Percentiles rank a stretch among this genome's conserved stretches.
Conservation (phyloP, 106 monocot genomes). For the Gastrodia elata region DNA sequence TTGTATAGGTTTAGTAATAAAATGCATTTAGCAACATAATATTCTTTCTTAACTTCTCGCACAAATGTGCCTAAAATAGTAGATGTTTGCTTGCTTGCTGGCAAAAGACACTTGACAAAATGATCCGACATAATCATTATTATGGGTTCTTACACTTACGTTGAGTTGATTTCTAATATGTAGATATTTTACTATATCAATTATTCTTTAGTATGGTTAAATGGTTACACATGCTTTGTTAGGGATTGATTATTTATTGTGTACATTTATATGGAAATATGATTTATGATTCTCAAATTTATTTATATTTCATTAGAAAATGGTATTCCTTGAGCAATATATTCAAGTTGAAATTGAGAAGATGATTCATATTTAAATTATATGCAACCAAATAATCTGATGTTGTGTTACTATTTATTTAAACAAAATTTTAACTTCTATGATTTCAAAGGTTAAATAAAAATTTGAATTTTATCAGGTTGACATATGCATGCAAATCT, state of each 20-base stretch:
- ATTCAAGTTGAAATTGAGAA: not conserved
- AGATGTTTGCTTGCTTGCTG: not conserved
- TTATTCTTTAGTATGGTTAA: not conserved
- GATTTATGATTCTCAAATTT: not conserved
- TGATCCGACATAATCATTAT: not conserved
- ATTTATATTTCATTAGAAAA: not conserved
- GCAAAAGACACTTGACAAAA: not conserved
- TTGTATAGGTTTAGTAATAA: not conserved
- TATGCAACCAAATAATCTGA: too few relatives aligned
- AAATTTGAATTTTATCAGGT: too few relatives aligned
- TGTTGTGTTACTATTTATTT: too few relatives aligned
- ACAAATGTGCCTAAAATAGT: not conserved
- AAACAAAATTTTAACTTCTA: too few relatives aligned
- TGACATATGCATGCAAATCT: too few relatives aligned
- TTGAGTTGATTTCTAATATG: too few relatives aligned
- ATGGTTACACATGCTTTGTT: not conserved
- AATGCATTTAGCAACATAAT: not conserved
- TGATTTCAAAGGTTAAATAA: too few relatives aligned
- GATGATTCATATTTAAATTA: not conserved
- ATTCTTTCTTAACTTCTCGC: not conserved
- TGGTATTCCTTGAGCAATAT: not conserved
- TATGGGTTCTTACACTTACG: not conserved
- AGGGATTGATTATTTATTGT: not conserved
- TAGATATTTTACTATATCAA: not conserved
- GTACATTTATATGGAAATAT: too few relatives aligned